Evolutionary conservation across 2,329 filamentous ascomycete genomes (phyloP).

Genomic region (Pseudopyrenochaeta lycopersici): DNA sequence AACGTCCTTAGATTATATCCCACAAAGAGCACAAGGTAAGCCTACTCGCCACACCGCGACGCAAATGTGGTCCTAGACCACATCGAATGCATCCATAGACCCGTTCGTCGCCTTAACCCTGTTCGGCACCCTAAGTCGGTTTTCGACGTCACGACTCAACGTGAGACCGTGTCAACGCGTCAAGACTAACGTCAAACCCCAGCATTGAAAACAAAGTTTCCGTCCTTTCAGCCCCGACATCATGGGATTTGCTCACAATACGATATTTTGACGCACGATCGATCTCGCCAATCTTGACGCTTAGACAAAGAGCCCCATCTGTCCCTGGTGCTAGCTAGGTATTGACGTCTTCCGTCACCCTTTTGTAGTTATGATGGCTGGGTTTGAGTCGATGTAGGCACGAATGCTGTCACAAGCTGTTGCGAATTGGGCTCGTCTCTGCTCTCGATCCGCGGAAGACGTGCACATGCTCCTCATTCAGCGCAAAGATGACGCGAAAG

Average conservation of each 20-base stretch:
- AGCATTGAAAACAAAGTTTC: slow-evolving; percentile 21
- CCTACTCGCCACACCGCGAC: no score
- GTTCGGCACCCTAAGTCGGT: slow-evolving; percentile 8
- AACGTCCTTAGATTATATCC: no score
- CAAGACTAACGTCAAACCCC: slow-evolving; percentile 24
- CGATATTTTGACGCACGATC: slow-evolving; percentile 24
- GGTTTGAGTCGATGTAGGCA: neutral
- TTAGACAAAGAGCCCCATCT: slow-evolving; percentile 19
- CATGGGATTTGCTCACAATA: slow-evolving; percentile 21
- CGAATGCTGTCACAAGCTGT: neutral
- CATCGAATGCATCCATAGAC: neutral
- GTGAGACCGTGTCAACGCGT: slow-evolving; percentile 30
- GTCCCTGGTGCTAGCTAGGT: slow-evolving; percentile 34
- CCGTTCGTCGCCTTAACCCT: neutral
- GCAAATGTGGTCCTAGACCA: neutral
- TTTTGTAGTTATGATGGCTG: slow-evolving; percentile 2
- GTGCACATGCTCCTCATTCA: no score
- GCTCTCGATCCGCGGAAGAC: no score
- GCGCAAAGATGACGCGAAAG: no score
- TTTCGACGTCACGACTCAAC: slow-evolving; percentile 9
- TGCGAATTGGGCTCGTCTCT: no score
- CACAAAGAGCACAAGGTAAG: no score
- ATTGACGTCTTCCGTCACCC: slow-evolving; percentile 30
- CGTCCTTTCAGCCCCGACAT: slow-evolving; percentile 15
- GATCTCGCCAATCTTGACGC: slow-evolving; percentile 32